Conservation (phyloP, 371 early-diverging fungal species). For the Encephalitozoon cuniculi region DNA sequence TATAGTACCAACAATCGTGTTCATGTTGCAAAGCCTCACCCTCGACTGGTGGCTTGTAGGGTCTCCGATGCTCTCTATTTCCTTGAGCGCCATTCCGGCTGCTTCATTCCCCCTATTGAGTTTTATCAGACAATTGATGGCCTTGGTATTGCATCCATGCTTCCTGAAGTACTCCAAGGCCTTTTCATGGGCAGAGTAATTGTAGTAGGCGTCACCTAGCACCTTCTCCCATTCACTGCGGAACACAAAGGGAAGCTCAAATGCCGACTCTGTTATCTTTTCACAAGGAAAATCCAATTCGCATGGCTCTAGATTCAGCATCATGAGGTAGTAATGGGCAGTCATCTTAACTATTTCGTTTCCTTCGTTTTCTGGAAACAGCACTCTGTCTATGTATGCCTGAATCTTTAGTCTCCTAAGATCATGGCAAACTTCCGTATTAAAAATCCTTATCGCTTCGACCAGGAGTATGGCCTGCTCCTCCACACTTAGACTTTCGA, state of each 20-base stretch:
- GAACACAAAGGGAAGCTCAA: constrained; percentile 31
- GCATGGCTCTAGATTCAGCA: background rate
- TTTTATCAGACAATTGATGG: constrained; percentile 35
- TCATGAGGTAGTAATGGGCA: background rate
- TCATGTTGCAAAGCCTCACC: constrained; percentile 4
- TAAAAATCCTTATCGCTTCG: constrained; percentile 18
- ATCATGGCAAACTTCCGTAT: background rate
- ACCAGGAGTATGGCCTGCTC: constrained; percentile 21
- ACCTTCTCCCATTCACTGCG: constrained; percentile 8
- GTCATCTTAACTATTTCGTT: background rate
- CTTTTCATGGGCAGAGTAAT: background rate
- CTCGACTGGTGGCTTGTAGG: background rate
- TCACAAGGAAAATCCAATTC: background rate
- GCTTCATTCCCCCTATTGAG: constrained; percentile 21
- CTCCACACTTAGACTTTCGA: background rate
- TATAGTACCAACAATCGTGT: constrained; percentile 25
- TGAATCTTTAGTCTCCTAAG: constrained; percentile 11
- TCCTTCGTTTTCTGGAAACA: constrained; percentile 21
- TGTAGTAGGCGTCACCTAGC: background rate
- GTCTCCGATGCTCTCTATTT: background rate
- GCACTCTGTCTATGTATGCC: constrained; percentile 42
- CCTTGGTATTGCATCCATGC: background rate
- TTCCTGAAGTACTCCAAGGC: background rate
- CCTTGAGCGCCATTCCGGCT: background rate
- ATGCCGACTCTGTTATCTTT: background rate